Percentiles rank a stretch among this genome's conserved stretches.
phyloP scores from a whole-genome alignment of 768 basidiomycete species.

The Rhizopogon rudus region DNA sequence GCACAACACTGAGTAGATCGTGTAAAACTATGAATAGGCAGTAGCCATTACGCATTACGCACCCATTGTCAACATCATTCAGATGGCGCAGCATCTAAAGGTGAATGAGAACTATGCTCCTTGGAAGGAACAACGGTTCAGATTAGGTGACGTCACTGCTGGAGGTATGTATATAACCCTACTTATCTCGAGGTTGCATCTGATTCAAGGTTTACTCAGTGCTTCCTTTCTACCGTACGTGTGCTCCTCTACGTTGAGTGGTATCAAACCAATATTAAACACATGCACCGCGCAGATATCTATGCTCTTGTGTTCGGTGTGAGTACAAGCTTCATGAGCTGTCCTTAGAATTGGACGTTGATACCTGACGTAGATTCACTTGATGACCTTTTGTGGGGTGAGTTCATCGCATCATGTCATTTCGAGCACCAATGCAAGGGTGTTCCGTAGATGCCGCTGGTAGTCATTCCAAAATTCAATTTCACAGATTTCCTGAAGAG shows the following conservation, averaged over 20 bases:
- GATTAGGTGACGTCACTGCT: conserved; percentile 51
- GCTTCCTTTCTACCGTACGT: conserved; percentile 54
- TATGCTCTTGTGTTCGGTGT: conserved; percentile 58
- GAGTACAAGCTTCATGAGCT: conserved; percentile 13
- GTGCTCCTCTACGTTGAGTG: conserved; percentile 12
- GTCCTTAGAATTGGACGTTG: conserved; percentile 3
- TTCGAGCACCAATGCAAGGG: background rate
- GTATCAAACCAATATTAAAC: conserved; percentile 6
- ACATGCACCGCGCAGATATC: conserved; percentile 36
- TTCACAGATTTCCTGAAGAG: conserved; percentile 56
- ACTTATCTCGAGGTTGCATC: background rate
- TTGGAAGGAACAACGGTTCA: conserved; percentile 35
- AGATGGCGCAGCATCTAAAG: conserved; percentile 48
- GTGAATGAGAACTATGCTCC: conserved; percentile 34
- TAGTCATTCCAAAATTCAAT: conserved; percentile 58
- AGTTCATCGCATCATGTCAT: conserved; percentile 6
- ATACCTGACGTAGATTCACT: conserved; percentile 38
- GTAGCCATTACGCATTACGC: conserved; percentile 63
- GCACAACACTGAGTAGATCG: background rate
- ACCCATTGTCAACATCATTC: conserved; percentile 58
- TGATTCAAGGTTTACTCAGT: conserved; percentile 27
- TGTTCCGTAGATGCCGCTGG: conserved; percentile 41
- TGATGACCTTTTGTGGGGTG: conserved; percentile 47
- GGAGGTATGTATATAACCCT: conserved; percentile 39
- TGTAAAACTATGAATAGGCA: conserved; percentile 36